Percentiles rank a stretch among this genome's conserved stretches.
phyloP scores from a whole-genome alignment of 2,329 filamentous ascomycete species.

The Cercospora berteroae region DNA sequence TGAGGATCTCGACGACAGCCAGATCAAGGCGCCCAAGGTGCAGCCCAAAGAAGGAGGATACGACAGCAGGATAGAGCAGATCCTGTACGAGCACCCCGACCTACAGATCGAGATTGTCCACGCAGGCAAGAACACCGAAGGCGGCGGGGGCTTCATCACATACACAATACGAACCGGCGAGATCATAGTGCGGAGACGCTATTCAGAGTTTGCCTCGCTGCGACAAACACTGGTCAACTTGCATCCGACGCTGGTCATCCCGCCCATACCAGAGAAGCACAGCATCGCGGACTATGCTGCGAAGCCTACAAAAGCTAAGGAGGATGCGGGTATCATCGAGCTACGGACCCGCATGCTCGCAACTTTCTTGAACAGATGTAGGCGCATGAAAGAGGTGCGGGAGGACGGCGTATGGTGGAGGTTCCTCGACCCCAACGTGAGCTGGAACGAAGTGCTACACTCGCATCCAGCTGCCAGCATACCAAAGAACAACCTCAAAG shows the following conservation, averaged over 20 bases:
- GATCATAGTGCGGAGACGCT: constrained; percentile 88
- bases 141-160: constrained; percentile 88
- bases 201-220: constrained; percentile 93
- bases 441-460: constrained; percentile 93
- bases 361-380: constrained; percentile 91
- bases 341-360: constrained; percentile 93
- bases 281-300: constrained; percentile 98
- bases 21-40: constrained; percentile 46
- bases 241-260: constrained; percentile 92
- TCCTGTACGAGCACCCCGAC: constrained; percentile 90
- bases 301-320: constrained; percentile 95
- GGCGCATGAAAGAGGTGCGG: constrained; percentile 85
- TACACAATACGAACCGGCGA: constrained; percentile 96
- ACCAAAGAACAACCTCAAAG: constrained; percentile 90
- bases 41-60: constrained; percentile 78
- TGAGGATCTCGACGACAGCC: constrained; percentile 57
- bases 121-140: constrained; percentile 91
- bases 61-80: constrained; percentile 93
- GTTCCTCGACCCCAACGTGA: constrained; percentile 95
- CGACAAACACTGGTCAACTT: constrained; percentile 84
- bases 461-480: constrained; percentile 87
- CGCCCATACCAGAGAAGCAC: constrained; percentile 97
- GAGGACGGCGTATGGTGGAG: constrained; percentile 97
- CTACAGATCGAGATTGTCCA: constrained; percentile 88
- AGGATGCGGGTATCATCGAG: constrained; percentile 95